Evolutionary conservation across 345 rosid species (phyloP).

Genomic region (Corchorus capsularis): DNA sequence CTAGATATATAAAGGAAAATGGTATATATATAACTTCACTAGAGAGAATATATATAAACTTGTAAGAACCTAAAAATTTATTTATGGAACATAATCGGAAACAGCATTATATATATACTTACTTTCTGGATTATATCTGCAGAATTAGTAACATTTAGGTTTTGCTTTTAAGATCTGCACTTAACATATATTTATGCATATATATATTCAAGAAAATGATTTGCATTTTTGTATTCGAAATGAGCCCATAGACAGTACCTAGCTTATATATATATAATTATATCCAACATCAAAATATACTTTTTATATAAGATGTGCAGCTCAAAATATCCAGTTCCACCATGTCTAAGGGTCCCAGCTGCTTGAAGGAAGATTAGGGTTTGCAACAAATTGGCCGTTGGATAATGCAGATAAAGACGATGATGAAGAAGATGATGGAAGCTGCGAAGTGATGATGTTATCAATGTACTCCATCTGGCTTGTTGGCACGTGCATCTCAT

Average conservation of each 20-base stretch:
- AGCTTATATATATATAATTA: not conserved
- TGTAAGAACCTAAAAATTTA: slow-evolving; percentile 14
- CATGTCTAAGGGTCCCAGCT: slow-evolving; percentile 56
- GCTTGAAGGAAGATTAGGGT: slow-evolving; percentile 53
- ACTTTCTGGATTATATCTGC: slow-evolving; percentile 18
- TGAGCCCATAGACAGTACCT: slow-evolving; percentile 21
- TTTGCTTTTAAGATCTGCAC: slow-evolving; percentile 32
- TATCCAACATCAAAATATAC: not conserved
- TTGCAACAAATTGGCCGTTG: slow-evolving; percentile 46
- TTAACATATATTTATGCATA: slow-evolving; percentile 26
- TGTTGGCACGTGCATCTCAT: slow-evolving; percentile 30
- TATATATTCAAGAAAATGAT: slow-evolving; percentile 35
- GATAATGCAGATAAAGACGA: slow-evolving; percentile 44
- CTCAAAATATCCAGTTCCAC: not conserved
- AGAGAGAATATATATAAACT: slow-evolving; percentile 7
- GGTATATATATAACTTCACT: slow-evolving; percentile 29
- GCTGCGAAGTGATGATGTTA: slow-evolving; percentile 54
- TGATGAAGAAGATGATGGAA: slow-evolving; percentile 41
- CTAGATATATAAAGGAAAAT: not conserved
- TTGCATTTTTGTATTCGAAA: slow-evolving; percentile 11
- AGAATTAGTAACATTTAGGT: slow-evolving; percentile 55
- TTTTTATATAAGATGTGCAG: not conserved
- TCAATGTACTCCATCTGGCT: slow-evolving; percentile 57
- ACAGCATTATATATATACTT: slow-evolving; percentile 22
- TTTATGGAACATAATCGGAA: slow-evolving; percentile 31